Conservation (phyloP, 2,329 filamentous ascomycete genomes). For the Sporothrix mexicana region DNA sequence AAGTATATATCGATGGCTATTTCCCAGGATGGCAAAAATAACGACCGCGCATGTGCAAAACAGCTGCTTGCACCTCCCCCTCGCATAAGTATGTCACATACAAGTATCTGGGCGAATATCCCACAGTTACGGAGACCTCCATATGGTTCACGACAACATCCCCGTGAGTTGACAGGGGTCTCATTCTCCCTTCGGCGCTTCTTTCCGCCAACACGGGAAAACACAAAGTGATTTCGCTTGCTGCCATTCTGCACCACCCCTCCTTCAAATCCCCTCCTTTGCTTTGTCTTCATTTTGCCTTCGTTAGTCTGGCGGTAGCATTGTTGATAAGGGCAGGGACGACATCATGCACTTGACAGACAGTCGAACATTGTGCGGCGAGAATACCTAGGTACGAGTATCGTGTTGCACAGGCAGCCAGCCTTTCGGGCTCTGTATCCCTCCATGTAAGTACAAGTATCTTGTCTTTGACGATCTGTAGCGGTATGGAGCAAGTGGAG, state of each 20-base stretch:
- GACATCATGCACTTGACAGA: background rate
- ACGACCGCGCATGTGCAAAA: background rate
- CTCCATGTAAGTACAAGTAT: background rate
- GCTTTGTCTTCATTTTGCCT: background rate
- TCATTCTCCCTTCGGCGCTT: conserved; percentile 31
- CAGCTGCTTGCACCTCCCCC: background rate
- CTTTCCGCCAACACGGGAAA: conserved; percentile 29
- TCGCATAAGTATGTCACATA: conserved; percentile 10
- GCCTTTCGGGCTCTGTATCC: background rate
- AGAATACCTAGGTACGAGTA: background rate
- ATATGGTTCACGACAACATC: conserved; percentile 3
- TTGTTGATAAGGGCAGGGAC: background rate
- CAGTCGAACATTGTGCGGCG: too few species aligned
- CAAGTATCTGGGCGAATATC: background rate
- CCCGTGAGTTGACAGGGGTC: conserved; percentile 1
- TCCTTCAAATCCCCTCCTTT: background rate
- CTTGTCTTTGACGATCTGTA: background rate
- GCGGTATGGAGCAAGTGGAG: conserved; percentile 5
- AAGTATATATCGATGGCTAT: conserved; percentile 2
- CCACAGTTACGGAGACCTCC: background rate
- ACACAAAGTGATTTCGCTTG: conserved; percentile 6
- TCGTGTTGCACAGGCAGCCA: background rate
- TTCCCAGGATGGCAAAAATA: background rate
- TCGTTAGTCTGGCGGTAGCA: background rate
- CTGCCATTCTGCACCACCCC: conserved; percentile 23